These are phyloP conservation scores for Solanum gandarillasii DNA, from an alignment of 257 asterid species.

Conservation along the genomic window DNA sequence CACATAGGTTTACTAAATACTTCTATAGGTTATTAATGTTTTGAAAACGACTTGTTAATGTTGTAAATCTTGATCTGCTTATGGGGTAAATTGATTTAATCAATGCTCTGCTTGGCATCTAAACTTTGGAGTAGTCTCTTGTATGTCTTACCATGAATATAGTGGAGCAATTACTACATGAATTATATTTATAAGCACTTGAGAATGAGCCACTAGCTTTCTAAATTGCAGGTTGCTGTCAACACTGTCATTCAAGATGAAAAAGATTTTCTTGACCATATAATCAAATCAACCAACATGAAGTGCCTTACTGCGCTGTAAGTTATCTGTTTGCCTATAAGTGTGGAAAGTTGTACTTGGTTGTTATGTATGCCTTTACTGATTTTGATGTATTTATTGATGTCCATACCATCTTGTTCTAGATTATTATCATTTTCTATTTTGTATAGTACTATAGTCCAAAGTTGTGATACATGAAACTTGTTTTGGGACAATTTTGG, in stretches of 20 bases:
- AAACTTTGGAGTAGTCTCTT: background rate
- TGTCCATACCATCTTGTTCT: background rate
- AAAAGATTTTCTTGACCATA: constrained; percentile 91
- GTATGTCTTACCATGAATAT: background rate
- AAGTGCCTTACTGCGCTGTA: constrained; percentile 86
- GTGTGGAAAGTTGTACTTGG: background rate
- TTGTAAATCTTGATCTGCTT: background rate
- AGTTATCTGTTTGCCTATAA: constrained; percentile 15
- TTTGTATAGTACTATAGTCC: background rate
- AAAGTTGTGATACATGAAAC: background rate
- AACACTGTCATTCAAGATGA: constrained; percentile 80
- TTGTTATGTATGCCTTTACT: background rate
- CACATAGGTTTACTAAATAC: background rate
- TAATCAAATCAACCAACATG: constrained; percentile 95
- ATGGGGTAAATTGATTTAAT: background rate
- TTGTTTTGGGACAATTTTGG: background rate
- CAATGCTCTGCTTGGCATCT: background rate
- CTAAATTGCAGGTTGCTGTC: constrained; percentile 75
- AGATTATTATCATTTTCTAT: background rate
- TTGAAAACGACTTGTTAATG: background rate
- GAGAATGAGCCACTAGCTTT: background rate
- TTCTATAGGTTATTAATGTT: background rate
- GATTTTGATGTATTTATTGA: background rate
- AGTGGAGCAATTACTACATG: background rate
- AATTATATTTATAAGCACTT: background rate